Conservation (phyloP, 2,329 filamentous ascomycete species). For the Talaromyces sp. region DNA sequence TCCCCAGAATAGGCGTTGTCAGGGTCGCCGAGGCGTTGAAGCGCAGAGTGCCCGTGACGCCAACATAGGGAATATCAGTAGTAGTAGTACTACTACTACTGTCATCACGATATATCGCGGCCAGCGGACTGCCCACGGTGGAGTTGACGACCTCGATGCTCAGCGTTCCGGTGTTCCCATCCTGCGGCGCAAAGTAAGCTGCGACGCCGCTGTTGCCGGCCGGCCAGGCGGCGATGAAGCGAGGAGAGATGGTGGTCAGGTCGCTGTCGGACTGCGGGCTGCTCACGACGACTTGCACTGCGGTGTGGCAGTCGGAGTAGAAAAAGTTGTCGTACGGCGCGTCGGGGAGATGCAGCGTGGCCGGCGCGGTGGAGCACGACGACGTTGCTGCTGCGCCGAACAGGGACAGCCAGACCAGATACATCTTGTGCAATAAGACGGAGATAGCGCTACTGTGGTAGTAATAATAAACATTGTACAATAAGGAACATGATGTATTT, state of each 20-base stretch:
- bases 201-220: conserved; percentile 58
- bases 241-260: conserved; percentile 49
- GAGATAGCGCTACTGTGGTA: neutral
- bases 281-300: conserved; percentile 56
- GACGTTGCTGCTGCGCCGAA: neutral
- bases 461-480: neutral
- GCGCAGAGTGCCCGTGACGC: conserved; percentile 48
- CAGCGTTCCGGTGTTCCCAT: conserved; percentile 49
- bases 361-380: conserved; percentile 22
- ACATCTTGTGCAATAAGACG: neutral
- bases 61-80: conserved; percentile 40
- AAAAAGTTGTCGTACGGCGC: conserved; percentile 61
- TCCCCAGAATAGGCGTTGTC: conserved; percentile 54
- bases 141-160: conserved; percentile 49
- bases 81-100: too few species aligned
- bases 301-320: conserved; percentile 57
- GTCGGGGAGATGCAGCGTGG: conserved; percentile 45
- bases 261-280: conserved; percentile 51
- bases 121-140: conserved; percentile 40
- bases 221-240: conserved; percentile 60
- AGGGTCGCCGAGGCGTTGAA: conserved; percentile 55
- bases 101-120: conserved; percentile 36
- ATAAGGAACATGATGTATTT: neutral
- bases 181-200: conserved; percentile 51
- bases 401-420: neutral